Evolutionary conservation across 805 yeast genomes (phyloP).

Genomic region (Ogataea degrootiae): DNA sequence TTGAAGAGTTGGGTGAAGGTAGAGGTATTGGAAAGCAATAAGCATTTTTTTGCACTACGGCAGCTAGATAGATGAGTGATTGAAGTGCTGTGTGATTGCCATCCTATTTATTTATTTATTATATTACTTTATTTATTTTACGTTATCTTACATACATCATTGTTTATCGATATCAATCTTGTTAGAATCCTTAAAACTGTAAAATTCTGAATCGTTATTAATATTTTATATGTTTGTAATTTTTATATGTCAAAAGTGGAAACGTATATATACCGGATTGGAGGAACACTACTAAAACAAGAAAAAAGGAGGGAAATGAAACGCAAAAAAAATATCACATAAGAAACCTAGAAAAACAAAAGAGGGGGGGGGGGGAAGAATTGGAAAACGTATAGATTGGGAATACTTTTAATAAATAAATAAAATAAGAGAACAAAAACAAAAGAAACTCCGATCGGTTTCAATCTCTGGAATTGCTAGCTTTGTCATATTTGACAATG

Average conservation of each 20-base stretch:
- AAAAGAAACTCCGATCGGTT: background rate
- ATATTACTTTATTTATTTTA: background rate
- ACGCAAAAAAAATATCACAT: no score
- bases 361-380: no score
- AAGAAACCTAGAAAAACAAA: no score
- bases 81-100: background rate
- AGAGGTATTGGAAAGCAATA: constrained; percentile 45
- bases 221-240: no score
- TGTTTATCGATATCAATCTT: no score
- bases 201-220: no score
- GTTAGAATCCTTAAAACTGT: no score
- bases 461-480: background rate
- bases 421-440: background rate
- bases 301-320: no score
- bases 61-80: background rate
- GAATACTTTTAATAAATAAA: background rate
- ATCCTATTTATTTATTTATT: constrained; percentile 4
- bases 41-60: background rate
- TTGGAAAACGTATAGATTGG: no score
- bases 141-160: background rate
- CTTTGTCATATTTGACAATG: constrained; percentile 38
- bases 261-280: no score
- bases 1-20: constrained; percentile 68
- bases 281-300: no score
- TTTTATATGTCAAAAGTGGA: no score